A percentile compares a stretch with the other conserved stretches of the same genome.
phyloP scores from a whole-genome alignment of 2,329 filamentous ascomycete genomes.

The Graphilbum sp. region DNA sequence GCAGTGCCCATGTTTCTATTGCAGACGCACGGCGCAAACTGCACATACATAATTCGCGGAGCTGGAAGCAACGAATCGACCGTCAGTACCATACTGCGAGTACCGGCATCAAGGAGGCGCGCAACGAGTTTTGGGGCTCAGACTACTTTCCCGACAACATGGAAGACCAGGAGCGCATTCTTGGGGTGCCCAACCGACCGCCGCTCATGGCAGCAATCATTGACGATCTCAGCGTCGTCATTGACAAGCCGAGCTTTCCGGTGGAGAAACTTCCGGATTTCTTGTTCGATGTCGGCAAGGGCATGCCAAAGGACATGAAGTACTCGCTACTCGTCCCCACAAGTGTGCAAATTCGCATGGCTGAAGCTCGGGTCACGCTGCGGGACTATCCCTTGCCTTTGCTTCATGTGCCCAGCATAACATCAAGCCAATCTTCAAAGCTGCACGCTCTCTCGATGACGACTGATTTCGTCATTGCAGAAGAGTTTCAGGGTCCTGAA shows the following conservation, averaged over 20 bases:
- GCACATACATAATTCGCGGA: conserved; percentile 67
- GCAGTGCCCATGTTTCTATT: conserved; percentile 53
- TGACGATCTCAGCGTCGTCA: conserved; percentile 65
- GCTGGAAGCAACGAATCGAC: conserved; percentile 87
- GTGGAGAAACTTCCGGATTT: conserved; percentile 69
- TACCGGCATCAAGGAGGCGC: conserved; percentile 60
- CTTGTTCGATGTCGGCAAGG: conserved; percentile 82
- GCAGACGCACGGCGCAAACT: conserved; percentile 62
- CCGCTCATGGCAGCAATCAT: conserved; percentile 67
- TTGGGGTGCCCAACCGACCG: conserved; percentile 72
- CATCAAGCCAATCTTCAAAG: conserved; percentile 61
- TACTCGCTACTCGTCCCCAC: conserved; percentile 84
- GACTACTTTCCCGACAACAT: conserved; percentile 69
- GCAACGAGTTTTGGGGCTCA: conserved; percentile 64
- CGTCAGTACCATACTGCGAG: conserved; percentile 52
- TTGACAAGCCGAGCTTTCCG: conserved; percentile 90
- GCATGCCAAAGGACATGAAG: conserved; percentile 81
- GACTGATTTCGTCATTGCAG: conserved; percentile 88
- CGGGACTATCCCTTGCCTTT: conserved; percentile 89
- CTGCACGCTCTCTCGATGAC: conserved; percentile 69
- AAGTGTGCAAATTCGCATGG: conserved; percentile 77
- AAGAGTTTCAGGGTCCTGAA: conserved; percentile 71
- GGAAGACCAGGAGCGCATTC: conserved; percentile 68
- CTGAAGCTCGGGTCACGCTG: conserved; percentile 71
- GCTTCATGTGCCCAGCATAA: conserved; percentile 73